Percentiles rank a stretch among this genome's conserved stretches.
Evolutionary conservation across 495 filamentous ascomycete species (phyloP).

Genomic region (Trichoderma reesei): DNA sequence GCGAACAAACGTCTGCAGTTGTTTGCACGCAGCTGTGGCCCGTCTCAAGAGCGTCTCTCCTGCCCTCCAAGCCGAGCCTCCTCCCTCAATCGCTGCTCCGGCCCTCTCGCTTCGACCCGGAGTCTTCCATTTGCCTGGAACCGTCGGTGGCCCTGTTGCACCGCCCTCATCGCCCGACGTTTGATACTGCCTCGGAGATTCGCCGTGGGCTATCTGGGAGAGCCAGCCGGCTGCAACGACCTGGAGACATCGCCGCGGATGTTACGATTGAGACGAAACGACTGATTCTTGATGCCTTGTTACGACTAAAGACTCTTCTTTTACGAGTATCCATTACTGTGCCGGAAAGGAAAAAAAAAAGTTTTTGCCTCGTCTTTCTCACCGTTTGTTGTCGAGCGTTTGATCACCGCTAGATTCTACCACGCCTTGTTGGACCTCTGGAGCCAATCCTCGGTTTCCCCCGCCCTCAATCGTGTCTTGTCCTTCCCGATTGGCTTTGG

Average conservation of each 20-base stretch:
- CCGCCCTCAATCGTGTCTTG: slow-evolving; percentile 3
- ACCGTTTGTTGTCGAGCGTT: not conserved
- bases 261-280: slow-evolving; percentile 9
- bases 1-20: slow-evolving; percentile 8
- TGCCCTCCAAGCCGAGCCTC: not conserved
- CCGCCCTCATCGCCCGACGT: not conserved
- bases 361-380: not conserved
- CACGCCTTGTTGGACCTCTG: not conserved
- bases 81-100: not conserved
- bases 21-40: slow-evolving; percentile 7
- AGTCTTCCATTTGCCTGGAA: not conserved
- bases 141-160: not conserved
- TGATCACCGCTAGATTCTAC: not conserved
- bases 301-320: slow-evolving; percentile 4
- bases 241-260: not conserved
- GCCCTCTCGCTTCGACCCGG: not conserved
- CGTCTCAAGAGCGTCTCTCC: not conserved
- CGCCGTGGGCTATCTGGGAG: too few relatives aligned
- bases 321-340: slow-evolving; percentile 7
- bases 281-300: slow-evolving; percentile 5
- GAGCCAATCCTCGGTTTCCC: not conserved
- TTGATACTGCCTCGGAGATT: not conserved
- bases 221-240: not conserved
- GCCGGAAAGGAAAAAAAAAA: not conserved
- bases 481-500: not conserved